Evolutionary conservation across 495 filamentous ascomycete genomes (phyloP).

Genomic region (Saxispiralis lemnorum): DNA sequence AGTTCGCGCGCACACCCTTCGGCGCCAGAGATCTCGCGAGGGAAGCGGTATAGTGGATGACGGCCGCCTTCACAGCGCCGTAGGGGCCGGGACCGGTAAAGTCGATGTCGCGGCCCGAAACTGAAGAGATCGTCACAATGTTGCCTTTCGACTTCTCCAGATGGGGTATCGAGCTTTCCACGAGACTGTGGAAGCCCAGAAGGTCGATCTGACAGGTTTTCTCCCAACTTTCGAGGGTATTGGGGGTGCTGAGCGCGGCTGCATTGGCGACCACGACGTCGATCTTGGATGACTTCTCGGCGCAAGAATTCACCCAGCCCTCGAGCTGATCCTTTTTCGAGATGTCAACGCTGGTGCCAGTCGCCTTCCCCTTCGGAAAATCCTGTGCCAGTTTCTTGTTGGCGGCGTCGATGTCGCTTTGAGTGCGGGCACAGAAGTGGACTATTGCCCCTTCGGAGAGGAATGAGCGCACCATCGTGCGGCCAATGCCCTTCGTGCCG

Average conservation of each 20-base stretch:
- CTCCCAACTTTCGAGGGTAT: conserved; percentile 8
- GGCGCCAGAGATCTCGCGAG: conserved; percentile 10
- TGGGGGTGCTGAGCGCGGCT: conserved; percentile 2
- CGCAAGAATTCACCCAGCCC: conserved; percentile 7
- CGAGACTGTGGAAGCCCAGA: conserved; percentile 1
- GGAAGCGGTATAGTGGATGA: conserved; percentile 11
- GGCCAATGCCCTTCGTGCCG: conserved; percentile 15
- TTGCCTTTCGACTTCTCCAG: conserved; percentile 13
- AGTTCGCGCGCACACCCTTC: conserved; percentile 14
- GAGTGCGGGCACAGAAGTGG: conserved; percentile 13
- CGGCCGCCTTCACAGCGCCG: conserved; percentile 10
- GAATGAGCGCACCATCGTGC: conserved; percentile 8
- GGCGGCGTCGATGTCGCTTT: conserved; percentile 8
- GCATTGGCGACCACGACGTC: conserved; percentile 15
- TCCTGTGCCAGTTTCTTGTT: conserved; percentile 2
- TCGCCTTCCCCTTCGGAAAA: conserved; percentile 6
- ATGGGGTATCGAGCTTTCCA: conserved; percentile 6
- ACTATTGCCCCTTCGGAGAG: conserved; percentile 15
- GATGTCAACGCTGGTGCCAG: conserved; percentile 11
- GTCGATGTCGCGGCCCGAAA: conserved; percentile 10
- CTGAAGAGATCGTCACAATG: conserved; percentile 11
- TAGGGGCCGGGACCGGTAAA: conserved; percentile 14
- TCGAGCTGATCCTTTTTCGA: conserved; percentile 1
- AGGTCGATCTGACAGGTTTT: conserved; percentile 9
- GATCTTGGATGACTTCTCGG: conserved; percentile 4